phyloP scores from a whole-genome alignment of 225 moss, liverwort and hornwort species.

The Marchantia polymorpha region DNA sequence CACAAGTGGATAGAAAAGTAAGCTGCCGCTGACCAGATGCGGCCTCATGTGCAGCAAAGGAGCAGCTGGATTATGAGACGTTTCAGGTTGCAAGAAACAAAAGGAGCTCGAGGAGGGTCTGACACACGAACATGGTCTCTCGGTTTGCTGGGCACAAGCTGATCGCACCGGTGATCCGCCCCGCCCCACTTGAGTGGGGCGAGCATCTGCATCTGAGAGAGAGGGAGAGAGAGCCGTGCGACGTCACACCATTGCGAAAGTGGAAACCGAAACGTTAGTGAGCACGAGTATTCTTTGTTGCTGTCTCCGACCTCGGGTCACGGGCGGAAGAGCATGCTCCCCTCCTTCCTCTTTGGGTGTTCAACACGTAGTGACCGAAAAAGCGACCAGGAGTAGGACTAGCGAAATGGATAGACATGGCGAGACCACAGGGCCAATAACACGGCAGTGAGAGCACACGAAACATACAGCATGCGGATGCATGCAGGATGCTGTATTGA shows the following conservation, averaged over 20 bases:
- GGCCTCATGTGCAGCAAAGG: background rate
- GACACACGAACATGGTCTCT: background rate
- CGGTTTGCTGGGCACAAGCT: background rate
- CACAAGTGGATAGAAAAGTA: background rate
- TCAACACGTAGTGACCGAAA: background rate
- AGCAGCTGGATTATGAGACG: no score
- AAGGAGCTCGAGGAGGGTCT: background rate
- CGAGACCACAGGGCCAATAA: no score
- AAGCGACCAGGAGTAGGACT: background rate
- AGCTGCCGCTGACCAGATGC: background rate
- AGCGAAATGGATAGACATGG: background rate
- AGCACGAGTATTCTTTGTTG: background rate
- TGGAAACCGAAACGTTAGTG: background rate
- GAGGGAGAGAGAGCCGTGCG: background rate
- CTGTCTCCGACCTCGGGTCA: background rate
- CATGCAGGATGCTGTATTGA: no score
- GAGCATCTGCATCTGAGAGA: background rate
- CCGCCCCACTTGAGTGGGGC: background rate
- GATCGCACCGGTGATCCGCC: background rate
- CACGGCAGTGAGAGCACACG: background rate
- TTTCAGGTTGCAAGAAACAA: no score
- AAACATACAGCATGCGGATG: background rate
- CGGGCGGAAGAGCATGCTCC: background rate
- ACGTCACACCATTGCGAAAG: background rate
- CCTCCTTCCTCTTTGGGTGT: background rate